Conservation (phyloP, 495 filamentous ascomycete genomes). For the Penicillium daleae region DNA sequence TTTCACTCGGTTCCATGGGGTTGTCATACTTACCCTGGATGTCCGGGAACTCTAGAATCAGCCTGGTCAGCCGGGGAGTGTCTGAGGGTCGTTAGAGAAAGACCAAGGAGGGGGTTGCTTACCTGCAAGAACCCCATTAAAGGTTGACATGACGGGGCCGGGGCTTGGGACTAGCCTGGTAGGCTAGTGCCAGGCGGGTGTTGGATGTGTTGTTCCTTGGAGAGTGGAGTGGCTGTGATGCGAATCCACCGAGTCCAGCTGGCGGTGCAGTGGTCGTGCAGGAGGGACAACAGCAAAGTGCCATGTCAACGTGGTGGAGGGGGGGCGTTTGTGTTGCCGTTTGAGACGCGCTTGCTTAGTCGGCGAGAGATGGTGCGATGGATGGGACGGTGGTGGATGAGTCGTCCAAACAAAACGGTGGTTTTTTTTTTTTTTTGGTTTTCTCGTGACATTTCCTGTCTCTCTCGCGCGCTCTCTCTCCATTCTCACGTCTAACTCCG, state of each 20-base stretch:
- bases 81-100: not conserved
- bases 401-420: no score
- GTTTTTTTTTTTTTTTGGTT: no score
- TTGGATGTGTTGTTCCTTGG: not conserved
- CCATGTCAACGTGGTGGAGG: not conserved
- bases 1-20: not conserved
- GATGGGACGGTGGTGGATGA: not conserved
- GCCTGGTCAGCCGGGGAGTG: constrained; percentile 1
- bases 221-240: not conserved
- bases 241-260: constrained; percentile 14
- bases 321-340: not conserved
- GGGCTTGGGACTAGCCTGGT: not conserved
- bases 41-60: constrained; percentile 41
- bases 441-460: not conserved
- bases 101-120: constrained; percentile 19
- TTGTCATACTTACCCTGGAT: constrained; percentile 39
- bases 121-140: constrained; percentile 71
- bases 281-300: not conserved
- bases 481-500: no score
- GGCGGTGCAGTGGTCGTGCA: constrained; percentile 14
- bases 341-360: not conserved
- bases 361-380: not conserved
- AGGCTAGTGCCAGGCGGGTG: constrained; percentile 2
- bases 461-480: constrained; percentile 5
- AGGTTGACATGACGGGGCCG: constrained; percentile 68